phyloP scores from a whole-genome alignment of 495 filamentous ascomycete genomes.

The Penicillium waksmanii region DNA sequence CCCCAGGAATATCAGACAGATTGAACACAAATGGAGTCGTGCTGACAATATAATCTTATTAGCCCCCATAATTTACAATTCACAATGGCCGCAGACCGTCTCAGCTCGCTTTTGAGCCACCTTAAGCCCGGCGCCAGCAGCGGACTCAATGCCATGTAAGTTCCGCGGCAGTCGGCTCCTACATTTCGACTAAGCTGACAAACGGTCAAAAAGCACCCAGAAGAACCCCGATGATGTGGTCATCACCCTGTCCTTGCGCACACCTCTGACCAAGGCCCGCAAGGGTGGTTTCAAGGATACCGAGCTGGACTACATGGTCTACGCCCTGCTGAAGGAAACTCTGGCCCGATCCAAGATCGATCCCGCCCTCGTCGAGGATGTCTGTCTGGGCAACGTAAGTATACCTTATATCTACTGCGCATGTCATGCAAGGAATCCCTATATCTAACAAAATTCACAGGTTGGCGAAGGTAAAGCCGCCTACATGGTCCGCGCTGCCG shows the following conservation, averaged over 20 bases:
- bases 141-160: constrained; percentile 75
- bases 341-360: constrained; percentile 75
- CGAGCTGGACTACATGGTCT: constrained; percentile 81
- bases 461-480: constrained; percentile 85
- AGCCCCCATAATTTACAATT: constrained; percentile 14
- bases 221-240: constrained; percentile 97
- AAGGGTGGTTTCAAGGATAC: constrained; percentile 97
- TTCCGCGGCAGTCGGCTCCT: constrained; percentile 7
- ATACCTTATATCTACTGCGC: neutral
- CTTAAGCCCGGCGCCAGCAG: constrained; percentile 65
- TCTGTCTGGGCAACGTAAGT: constrained; percentile 87
- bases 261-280: constrained; percentile 73
- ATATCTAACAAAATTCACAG: constrained; percentile 43
- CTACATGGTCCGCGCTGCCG: constrained; percentile 86
- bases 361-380: constrained; percentile 84
- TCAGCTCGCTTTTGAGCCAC: constrained; percentile 86
- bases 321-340: constrained; percentile 77
- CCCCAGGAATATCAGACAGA: neutral
- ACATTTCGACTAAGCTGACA: constrained; percentile 11
- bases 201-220: constrained; percentile 63
- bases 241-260: constrained; percentile 81
- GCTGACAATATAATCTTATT: neutral
- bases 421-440: neutral
- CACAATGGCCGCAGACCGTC: constrained; percentile 83
- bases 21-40: neutral